A percentile compares a stretch with the other conserved stretches of the same genome.
These are phyloP conservation scores for Entomortierella beljakovae DNA, from an alignment of 192 early-diverging fungal genomes.

Conservation along the genomic window DNA sequence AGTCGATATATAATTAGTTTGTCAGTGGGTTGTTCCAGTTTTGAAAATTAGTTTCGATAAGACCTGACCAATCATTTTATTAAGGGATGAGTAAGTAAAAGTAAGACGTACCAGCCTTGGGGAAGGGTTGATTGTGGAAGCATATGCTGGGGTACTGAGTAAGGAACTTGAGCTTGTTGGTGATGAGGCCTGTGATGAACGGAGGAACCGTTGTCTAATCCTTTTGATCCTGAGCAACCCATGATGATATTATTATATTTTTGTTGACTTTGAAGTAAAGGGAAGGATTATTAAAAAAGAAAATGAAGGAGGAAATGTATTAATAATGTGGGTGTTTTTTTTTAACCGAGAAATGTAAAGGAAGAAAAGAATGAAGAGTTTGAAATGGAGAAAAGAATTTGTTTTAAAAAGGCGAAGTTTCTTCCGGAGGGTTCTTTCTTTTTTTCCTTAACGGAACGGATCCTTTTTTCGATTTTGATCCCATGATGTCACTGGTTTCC, in stretches of 20 bases:
- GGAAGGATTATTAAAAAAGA: too few relatives aligned
- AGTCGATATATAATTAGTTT: neutral
- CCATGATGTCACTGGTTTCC: too few relatives aligned
- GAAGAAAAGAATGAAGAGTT: too few relatives aligned
- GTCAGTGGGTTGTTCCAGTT: neutral
- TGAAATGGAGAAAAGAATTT: too few relatives aligned
- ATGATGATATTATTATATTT: constrained; percentile 5
- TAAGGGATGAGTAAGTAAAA: neutral
- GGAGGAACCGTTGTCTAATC: neutral
- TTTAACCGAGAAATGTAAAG: too few relatives aligned
- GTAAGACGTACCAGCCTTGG: constrained; percentile 26
- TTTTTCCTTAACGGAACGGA: too few relatives aligned
- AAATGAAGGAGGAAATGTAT: neutral
- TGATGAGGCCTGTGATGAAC: constrained; percentile 3
- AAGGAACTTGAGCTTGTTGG: constrained; percentile 16
- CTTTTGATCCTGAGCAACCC: constrained; percentile 34
- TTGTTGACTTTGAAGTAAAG: neutral
- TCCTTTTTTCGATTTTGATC: too few relatives aligned
- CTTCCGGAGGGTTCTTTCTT: too few relatives aligned
- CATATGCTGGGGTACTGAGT: constrained; percentile 15
- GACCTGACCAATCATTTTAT: neutral
- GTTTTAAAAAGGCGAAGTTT: too few relatives aligned
- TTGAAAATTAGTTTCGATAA: neutral
- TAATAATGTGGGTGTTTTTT: too few relatives aligned
- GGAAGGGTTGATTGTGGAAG: constrained; percentile 42